Evolutionary conservation across 768 basidiomycete genomes (phyloP), one percentile per base, ranked within the genome.

Genomic region (Podaxis carcinomalis): DNA sequence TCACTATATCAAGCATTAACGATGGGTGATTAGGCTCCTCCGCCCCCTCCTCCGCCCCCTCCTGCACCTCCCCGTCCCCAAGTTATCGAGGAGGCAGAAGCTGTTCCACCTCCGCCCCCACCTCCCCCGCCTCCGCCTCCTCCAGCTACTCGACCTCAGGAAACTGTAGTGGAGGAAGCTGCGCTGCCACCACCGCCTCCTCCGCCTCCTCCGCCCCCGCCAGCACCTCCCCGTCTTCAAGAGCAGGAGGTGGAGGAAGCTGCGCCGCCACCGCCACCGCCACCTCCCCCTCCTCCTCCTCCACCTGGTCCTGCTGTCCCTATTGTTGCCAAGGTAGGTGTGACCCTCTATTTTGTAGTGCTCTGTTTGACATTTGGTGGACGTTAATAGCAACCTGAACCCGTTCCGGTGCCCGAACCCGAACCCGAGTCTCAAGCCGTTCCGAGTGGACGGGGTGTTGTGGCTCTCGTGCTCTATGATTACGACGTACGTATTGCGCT

Each of bases 401-500:
- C 76, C 0, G 76, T 75, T 21, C 70, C 74, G 0, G 80, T 78
- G 32, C 76, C 76, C 0, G 76, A 76, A 25, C 70, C 74, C 21
- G 70, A 71, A 52, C 65, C 75, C 36, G 70, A 69, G 10, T 68
- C 74, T 0, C 69, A 75, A 42, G 25, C 23, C 6, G 51, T 25
- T 6, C 51, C 51, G 19, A 71, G 74, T 44, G 68, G 72, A 16
- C 66, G 75, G 68, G 92, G 90, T 2, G 63, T 84, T n/a, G 79
- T 80, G 27, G 95, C 93, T 0, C 78, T 88, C 52, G 95, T 91
- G 2, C 63, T 89, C 21, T 97, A 87, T 72, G 89, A 89, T 2
- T 97, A 95, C 65, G 89, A 90, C 83, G 87, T 75, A 61, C 64
- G 68, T 37, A 10, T 21, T 35, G 36, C 42, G 6, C 6, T 27